Conservation (phyloP, 2,329 filamentous ascomycete species). For the Septoria petroselini region DNA sequence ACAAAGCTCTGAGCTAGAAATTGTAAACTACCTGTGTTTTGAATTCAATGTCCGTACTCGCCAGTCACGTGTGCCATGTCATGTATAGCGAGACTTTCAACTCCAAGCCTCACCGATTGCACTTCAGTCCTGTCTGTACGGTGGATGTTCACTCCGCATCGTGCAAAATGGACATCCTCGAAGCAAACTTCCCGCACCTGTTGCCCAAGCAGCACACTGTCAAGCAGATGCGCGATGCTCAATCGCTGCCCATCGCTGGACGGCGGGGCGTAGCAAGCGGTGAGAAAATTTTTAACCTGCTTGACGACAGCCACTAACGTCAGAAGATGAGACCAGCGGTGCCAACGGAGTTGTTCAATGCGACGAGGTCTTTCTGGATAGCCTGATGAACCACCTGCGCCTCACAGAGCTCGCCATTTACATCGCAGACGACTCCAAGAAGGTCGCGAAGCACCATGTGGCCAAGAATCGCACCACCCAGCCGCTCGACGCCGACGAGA, state of each 20-base stretch:
- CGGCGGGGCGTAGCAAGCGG: constrained; percentile 16
- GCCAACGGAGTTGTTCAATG: constrained; percentile 3
- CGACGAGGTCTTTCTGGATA: constrained; percentile 15
- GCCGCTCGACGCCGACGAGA: constrained; percentile 7
- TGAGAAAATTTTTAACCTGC: background rate
- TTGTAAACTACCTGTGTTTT: no score
- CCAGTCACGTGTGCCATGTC: no score
- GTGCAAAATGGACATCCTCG: constrained; percentile 12
- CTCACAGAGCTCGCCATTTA: background rate
- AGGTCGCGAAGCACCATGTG: no score
- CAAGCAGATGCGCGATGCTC: background rate
- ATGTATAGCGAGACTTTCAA: constrained; percentile 1
- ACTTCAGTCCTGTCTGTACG: no score
- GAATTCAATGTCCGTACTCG: no score
- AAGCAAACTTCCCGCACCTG: constrained; percentile 15
- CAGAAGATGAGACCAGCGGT: constrained; percentile 7
- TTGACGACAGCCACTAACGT: constrained; percentile 1
- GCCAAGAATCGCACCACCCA: background rate
- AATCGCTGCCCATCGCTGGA: background rate
- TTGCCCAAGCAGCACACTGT: constrained; percentile 9
- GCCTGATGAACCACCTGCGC: constrained; percentile 5
- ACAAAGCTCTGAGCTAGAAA: no score
- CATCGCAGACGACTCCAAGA: no score
- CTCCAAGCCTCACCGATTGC: background rate
- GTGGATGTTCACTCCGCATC: background rate